Evolutionary conservation across 2,329 filamentous ascomycete species (phyloP), one percentile per base, ranked within the genome.

Genomic region (Bipolaris oryzae): DNA sequence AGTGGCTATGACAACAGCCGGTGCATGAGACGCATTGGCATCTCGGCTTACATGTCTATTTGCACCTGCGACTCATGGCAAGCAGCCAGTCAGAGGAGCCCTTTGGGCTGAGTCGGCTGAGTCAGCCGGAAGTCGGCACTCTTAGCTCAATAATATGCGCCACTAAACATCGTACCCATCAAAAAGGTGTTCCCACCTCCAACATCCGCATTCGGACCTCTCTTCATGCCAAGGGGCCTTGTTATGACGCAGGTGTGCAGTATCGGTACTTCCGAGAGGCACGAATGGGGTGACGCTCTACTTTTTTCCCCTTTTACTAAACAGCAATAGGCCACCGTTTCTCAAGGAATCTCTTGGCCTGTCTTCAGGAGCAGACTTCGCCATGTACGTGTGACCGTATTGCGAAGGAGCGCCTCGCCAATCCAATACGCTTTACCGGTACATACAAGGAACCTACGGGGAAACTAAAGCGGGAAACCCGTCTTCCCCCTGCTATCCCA

Each of bases 211-310:
- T 42, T 13, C 35, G 50, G 42, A 50, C 20, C 20, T 42, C 42
- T 43, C 38, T 41, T 28, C 46, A 39, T n/a, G 55, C 58, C 58
- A 61, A 61, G 55, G 18, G 42, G 31, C 49, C 41, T 43, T 39
- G 25, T 53, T 61, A 59, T 54, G 56, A 51, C 45, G 45, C 59
- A 61, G 49, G 44, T 37, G 35, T 53, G 49, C 46, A 53, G 44
- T 15, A 21, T 50, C 34, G 52, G 52, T 46, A 45, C 46, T 13
- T 50, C 44, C 28, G 51, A 53, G 33, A 37, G 25, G 23, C 39
- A 21, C 33, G 23, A 20, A 49, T 47, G 48, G 44, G 41, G 50
- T 31, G 52, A 44, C 34, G 37, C 13, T 25, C 11, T 42, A 15
- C n/a, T 42, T 25, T 15, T 11, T 23, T n/a, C 20, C 7, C 11